Conservation (phyloP, 2,329 filamentous ascomycete genomes). For the Monosporascus sp. region DNA sequence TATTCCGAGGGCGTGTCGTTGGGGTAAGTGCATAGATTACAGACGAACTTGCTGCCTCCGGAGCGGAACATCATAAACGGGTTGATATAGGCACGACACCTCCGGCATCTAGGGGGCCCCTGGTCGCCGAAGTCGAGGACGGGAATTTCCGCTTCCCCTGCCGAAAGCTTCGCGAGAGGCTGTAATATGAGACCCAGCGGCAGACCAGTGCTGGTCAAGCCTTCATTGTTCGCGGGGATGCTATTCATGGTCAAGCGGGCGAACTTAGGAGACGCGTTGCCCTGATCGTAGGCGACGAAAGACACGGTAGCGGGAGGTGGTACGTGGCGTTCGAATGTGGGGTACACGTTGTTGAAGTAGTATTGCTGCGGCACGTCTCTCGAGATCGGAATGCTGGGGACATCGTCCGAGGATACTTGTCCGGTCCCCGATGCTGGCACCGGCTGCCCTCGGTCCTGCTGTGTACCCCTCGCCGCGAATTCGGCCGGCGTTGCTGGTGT, state of each 20-base stretch:
- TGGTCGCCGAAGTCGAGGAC: slow-evolving; percentile 91
- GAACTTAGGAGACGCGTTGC: slow-evolving; percentile 93
- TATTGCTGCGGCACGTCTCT: slow-evolving; percentile 78
- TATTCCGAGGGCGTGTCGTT: slow-evolving; percentile 93
- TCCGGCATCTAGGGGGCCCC: slow-evolving; percentile 84
- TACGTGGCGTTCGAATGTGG: slow-evolving; percentile 90
- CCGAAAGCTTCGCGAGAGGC: slow-evolving; percentile 75
- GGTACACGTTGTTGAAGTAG: slow-evolving; percentile 84
- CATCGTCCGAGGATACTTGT: slow-evolving; percentile 82
- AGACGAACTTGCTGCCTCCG: slow-evolving; percentile 93
- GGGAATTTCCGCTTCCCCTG: slow-evolving; percentile 81
- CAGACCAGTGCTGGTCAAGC: slow-evolving; percentile 71
- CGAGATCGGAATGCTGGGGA: slow-evolving; percentile 83
- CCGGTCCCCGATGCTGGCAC: slow-evolving; percentile 61
- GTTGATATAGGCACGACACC: slow-evolving; percentile 96
- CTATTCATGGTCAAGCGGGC: slow-evolving; percentile 89
- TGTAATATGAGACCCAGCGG: slow-evolving; percentile 86
- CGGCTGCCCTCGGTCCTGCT: slow-evolving; percentile 30
- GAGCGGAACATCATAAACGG: slow-evolving; percentile 97
- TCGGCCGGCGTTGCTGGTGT: slow-evolving; percentile 37
- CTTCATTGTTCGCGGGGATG: slow-evolving; percentile 78
- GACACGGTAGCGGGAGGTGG: slow-evolving; percentile 84
- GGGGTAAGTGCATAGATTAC: slow-evolving; percentile 95
- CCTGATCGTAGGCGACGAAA: slow-evolving; percentile 92
- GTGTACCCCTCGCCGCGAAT: slow-evolving; percentile 39